Conservation (phyloP, 2,329 filamentous ascomycete species). For the Xylariaceae sp. region DNA sequence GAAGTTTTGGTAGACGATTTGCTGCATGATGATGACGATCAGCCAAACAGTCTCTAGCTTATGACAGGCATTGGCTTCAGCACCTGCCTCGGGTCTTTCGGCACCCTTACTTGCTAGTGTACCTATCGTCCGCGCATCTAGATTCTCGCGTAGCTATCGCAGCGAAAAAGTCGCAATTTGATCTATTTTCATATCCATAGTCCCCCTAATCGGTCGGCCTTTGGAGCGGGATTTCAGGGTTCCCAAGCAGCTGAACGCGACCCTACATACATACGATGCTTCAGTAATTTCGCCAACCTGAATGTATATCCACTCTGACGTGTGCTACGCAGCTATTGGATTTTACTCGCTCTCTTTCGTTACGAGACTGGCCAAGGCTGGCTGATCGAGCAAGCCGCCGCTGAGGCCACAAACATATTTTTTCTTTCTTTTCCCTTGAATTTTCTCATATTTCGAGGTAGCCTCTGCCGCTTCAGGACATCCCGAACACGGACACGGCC, state of each 20-base stretch:
- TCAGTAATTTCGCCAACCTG: no score
- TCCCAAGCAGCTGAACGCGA: no score
- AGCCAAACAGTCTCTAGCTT: neutral
- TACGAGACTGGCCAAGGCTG: constrained; percentile 9
- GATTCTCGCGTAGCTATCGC: no score
- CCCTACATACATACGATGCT: no score
- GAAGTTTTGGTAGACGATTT: neutral
- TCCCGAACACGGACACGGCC: neutral
- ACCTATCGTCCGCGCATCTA: no score
- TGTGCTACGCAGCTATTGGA: neutral
- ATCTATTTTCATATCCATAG: no score
- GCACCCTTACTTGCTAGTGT: constrained; percentile 10
- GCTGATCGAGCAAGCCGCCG: constrained; percentile 5
- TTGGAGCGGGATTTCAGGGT: no score
- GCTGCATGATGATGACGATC: constrained; percentile 6
- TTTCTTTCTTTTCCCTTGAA: no score
- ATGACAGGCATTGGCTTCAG: neutral
- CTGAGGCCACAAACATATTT: constrained; percentile 11
- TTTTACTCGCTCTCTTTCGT: neutral
- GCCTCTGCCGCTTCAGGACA: neutral
- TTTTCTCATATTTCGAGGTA: no score
- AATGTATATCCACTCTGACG: no score
- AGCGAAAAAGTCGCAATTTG: no score
- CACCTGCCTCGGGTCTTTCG: constrained; percentile 20
- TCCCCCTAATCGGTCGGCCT: no score